These are phyloP conservation scores for Myotisia sp. DNA, from an alignment of 2,329 filamentous ascomycete genomes.

Conservation along the genomic window DNA sequence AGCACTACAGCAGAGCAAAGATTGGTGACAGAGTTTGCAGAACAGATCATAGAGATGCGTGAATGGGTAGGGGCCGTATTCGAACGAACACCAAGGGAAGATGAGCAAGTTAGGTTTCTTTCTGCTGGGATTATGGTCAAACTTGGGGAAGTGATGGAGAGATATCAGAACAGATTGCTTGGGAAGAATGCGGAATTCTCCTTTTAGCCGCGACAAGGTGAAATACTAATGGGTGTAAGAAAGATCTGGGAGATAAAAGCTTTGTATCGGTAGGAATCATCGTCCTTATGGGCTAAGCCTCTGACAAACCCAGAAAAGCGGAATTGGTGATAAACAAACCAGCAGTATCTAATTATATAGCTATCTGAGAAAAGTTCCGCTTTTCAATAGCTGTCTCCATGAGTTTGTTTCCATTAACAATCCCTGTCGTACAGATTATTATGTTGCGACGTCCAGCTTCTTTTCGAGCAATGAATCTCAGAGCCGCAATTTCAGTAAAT, in stretches of 20 bases:
- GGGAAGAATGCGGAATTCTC: constrained; percentile 46
- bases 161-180: constrained; percentile 62
- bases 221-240: no score
- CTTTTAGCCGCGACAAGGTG: no score
- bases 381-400: no score
- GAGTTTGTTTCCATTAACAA: constrained; percentile 79
- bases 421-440: constrained; percentile 81
- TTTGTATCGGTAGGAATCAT: no score
- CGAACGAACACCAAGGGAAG: constrained; percentile 36
- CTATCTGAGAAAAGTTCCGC: no score
- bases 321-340: no score
- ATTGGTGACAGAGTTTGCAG: constrained; percentile 59
- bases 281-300: no score
- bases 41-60: constrained; percentile 68
- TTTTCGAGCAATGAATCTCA: constrained; percentile 77
- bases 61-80: constrained; percentile 76
- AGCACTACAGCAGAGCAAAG: constrained; percentile 44
- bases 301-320: no score
- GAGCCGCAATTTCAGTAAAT: constrained; percentile 85
- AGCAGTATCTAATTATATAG: no score
- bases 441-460: constrained; percentile 70
- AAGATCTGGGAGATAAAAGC: no score
- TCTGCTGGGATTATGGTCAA: constrained; percentile 72
- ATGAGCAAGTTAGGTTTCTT: constrained; percentile 36
- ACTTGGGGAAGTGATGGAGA: constrained; percentile 66